These are phyloP conservation scores for Monilinia fructicola DNA, from an alignment of 2,329 filamentous ascomycete species.

Conservation along the genomic window DNA sequence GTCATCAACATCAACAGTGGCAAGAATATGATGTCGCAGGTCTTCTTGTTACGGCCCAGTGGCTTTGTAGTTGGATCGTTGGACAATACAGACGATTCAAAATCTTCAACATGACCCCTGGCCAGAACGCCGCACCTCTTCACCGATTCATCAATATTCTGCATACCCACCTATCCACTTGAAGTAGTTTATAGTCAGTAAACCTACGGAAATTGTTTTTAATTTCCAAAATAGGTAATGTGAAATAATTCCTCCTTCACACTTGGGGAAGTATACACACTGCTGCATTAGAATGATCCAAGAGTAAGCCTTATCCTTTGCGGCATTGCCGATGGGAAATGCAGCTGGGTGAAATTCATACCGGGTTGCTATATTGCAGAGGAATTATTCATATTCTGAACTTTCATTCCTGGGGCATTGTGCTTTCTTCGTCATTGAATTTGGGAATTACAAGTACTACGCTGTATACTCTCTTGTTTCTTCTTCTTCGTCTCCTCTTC, in stretches of 20 bases:
- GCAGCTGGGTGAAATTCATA: neutral
- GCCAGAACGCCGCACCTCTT: neutral
- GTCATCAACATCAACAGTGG: neutral
- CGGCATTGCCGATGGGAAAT: neutral
- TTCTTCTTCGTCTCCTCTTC: neutral
- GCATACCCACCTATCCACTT: no score
- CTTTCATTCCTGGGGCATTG: neutral
- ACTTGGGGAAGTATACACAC: neutral
- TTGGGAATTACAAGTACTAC: neutral
- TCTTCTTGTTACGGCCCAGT: neutral
- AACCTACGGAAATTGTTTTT: neutral
- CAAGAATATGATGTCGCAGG: neutral
- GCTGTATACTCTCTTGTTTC: neutral
- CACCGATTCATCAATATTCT: neutral
- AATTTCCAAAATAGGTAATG: neutral
- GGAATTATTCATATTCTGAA: neutral
- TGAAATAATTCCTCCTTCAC: neutral
- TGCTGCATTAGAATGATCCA: neutral
- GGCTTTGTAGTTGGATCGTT: neutral
- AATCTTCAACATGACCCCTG: neutral
- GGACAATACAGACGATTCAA: neutral
- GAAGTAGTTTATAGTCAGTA: neutral
- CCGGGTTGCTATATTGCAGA: neutral
- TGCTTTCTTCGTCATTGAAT: neutral
- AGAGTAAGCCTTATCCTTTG: neutral